Evolutionary conservation across 148 eudicot species (phyloP), one percentile per base, ranked within the genome.

Genomic region (Nyssa sinensis): DNA sequence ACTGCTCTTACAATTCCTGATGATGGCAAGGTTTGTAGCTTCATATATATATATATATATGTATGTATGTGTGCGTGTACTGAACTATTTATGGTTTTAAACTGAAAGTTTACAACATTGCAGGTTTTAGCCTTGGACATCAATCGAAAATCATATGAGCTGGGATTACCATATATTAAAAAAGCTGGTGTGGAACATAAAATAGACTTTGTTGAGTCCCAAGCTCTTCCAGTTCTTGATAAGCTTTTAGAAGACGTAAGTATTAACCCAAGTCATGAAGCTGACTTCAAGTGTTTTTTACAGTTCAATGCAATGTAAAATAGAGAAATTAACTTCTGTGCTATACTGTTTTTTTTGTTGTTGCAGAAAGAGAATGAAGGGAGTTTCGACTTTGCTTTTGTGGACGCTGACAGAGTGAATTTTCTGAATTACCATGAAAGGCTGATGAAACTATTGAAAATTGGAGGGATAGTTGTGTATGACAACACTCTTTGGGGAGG

Each of bases 371-470:
- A 76, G 12, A 82, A 87, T 5, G 85, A 83, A 75, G 92, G 85
- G 12, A 81, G 82, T 55, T 91, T 82, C 51, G 96, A 91, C 65
- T 91, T 85, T 67, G 91, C 87, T 9, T 90, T 82, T 60, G 89
- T 90, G 25, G 95, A 90, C 35, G 95, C 95, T 5, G 88, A 90
- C 82, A 90, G 88, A 75, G 37, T 31, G 4, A 85, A 79, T 75
- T 88, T 81, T 75, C 9, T 67, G 4, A 82, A 85, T 24, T 90
- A 88, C 71, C 92, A 90, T 19, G 88, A 90, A 77, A 76, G 67
- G 73, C 55, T 91, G 61, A 14, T 91, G 69, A 87, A 85, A 63
- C 71, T 91, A 27, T 77, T 90, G 19, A 90, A 67, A 67, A 74
- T 85, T 51, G 92, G 89, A 2, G 92, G 92, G 4, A n/a, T 90